These are phyloP conservation scores for Coniochaeta sp. DNA, from an alignment of 2,329 filamentous ascomycete species.

Conservation along the genomic window DNA sequence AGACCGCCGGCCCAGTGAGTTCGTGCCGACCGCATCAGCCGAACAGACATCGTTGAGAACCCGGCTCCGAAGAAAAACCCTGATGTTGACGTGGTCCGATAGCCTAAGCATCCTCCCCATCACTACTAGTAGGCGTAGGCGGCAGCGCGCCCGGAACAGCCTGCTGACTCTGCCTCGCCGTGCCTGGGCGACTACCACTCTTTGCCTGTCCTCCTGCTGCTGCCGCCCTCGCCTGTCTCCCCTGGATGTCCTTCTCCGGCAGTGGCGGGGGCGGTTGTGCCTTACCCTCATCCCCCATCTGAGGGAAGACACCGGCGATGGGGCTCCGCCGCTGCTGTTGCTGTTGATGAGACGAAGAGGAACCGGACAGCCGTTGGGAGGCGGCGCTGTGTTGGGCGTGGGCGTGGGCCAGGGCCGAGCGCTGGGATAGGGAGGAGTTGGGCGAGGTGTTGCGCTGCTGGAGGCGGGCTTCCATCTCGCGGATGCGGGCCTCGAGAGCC, in stretches of 20 bases:
- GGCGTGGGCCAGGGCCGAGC: constrained; percentile 16
- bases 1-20: too few relatives aligned
- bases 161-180: constrained; percentile 41
- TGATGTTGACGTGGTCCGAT: too few relatives aligned
- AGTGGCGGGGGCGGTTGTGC: constrained; percentile 11
- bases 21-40: too few relatives aligned
- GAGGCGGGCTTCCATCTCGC: constrained; percentile 77
- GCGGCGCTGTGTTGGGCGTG: too few relatives aligned
- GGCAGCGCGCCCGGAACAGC: constrained; percentile 51
- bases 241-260: constrained; percentile 21
- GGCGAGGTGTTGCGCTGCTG: constrained; percentile 11
- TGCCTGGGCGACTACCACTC: too few relatives aligned
- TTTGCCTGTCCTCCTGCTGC: too few relatives aligned
- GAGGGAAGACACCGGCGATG: constrained; percentile 19
- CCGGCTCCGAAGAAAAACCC: too few relatives aligned
- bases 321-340: constrained; percentile 21
- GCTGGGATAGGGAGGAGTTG: constrained; percentile 7
- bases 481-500: constrained; percentile 74
- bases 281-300: neutral
- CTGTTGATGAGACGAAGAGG: too few relatives aligned
- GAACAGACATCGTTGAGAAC: too few relatives aligned
- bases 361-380: too few relatives aligned
- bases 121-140: constrained; percentile 53
- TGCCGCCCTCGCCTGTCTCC: constrained; percentile 19
- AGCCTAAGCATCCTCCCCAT: constrained; percentile 44